Evolutionary conservation across 768 basidiomycete species (phyloP).

Genomic region (Tulasnella sp.): DNA sequence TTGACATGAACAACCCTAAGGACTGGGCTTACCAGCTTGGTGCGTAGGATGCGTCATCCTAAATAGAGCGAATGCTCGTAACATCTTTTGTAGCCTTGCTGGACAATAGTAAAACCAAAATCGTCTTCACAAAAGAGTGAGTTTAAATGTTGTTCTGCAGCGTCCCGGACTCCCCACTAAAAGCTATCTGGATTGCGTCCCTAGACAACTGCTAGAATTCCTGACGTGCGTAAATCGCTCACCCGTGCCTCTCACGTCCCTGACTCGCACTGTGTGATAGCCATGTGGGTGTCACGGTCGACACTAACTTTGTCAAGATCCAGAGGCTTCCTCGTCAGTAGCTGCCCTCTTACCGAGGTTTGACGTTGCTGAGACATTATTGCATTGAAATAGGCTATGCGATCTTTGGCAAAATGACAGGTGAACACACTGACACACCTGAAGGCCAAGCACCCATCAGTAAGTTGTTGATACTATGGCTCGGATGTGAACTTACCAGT

Average conservation of each 20-base stretch:
- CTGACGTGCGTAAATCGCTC: constrained; percentile 40
- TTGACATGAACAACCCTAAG: constrained; percentile 55
- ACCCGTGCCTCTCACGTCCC: neutral
- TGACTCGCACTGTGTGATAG: constrained; percentile 28
- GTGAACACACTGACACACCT: constrained; percentile 14
- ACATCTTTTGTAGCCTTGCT: constrained; percentile 43
- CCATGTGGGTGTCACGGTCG: constrained; percentile 62
- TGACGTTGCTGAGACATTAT: constrained; percentile 7
- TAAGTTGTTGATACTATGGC: constrained; percentile 9
- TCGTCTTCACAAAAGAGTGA: constrained; percentile 59
- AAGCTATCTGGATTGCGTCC: neutral
- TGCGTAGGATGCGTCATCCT: constrained; percentile 24
- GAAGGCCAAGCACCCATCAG: neutral
- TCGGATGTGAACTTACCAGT: constrained; percentile 6
- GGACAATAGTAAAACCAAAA: constrained; percentile 65
- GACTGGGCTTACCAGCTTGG: constrained; percentile 60
- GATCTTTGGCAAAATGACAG: constrained; percentile 45
- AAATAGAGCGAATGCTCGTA: neutral
- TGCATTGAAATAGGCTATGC: constrained; percentile 45
- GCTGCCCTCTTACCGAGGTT: neutral
- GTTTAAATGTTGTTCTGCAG: neutral
- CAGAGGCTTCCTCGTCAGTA: constrained; percentile 58
- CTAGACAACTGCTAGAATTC: constrained; percentile 54
- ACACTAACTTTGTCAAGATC: constrained; percentile 62
- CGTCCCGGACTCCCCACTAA: too few species aligned